phyloP scores from a whole-genome alignment of 495 filamentous ascomycete species.

The Tuber umbilicatum region DNA sequence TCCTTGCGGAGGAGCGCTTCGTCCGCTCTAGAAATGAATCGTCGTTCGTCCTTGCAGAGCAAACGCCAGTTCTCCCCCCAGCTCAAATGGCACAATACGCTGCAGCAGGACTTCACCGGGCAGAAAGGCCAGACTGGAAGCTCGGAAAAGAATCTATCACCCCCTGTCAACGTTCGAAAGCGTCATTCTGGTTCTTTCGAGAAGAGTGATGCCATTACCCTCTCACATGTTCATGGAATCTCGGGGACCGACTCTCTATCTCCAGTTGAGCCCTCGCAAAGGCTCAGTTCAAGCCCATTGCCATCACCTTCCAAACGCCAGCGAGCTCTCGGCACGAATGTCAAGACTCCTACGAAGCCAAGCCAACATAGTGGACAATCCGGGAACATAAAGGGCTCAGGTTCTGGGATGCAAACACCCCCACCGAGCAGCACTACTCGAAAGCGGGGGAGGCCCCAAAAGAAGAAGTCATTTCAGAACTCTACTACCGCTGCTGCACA shows the following conservation, averaged over 20 bases:
- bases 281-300: constrained; percentile 31
- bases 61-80: constrained; percentile 26
- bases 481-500: constrained; percentile 15
- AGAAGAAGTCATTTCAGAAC: constrained; percentile 21
- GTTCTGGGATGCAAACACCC: constrained; percentile 41
- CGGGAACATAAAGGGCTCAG: constrained; percentile 18
- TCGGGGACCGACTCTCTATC: constrained; percentile 25
- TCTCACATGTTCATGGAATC: constrained; percentile 31
- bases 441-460: constrained; percentile 36
- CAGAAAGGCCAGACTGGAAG: constrained; percentile 4
- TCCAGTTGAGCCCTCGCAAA: constrained; percentile 29
- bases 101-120: constrained; percentile 39
- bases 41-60: constrained; percentile 27
- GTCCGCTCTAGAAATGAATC: constrained; percentile 19
- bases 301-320: constrained; percentile 35
- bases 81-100: constrained; percentile 42
- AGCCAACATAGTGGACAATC: constrained; percentile 14
- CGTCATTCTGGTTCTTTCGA: constrained; percentile 29
- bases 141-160: constrained; percentile 4
- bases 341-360: constrained; percentile 34
- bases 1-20: constrained; percentile 14
- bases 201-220: constrained; percentile 34
- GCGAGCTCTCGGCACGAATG: constrained; percentile 17
- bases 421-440: constrained; percentile 37
- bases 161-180: constrained; percentile 19